phyloP scores from a whole-genome alignment of 192 early-diverging fungal species.

The Spizellomyces punctatus region DNA sequence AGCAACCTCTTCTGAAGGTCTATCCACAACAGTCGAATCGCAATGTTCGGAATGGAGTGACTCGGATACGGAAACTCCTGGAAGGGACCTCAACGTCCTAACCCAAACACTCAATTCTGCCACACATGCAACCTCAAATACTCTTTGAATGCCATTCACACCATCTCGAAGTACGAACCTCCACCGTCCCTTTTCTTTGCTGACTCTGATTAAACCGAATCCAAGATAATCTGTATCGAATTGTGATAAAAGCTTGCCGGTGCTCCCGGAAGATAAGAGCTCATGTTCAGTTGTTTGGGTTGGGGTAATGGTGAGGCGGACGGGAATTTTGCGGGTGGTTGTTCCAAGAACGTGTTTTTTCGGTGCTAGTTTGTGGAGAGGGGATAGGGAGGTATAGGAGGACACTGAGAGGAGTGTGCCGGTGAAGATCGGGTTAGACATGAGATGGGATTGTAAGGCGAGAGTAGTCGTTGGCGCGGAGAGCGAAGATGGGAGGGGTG shows the following conservation, averaged over 20 bases:
- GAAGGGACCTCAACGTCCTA: neutral
- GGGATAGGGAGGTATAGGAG: neutral
- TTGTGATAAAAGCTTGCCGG: neutral
- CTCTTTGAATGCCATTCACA: neutral
- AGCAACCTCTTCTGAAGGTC: neutral
- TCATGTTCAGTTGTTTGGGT: neutral
- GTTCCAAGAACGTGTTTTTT: neutral
- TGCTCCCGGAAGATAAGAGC: neutral
- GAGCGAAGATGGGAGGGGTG: no score
- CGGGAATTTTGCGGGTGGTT: neutral
- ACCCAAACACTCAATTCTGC: neutral
- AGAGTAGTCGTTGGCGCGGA: no score
- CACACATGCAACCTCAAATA: neutral
- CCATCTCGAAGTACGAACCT: neutral
- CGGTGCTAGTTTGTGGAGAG: neutral
- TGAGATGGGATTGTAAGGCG: no score
- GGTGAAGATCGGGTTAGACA: neutral
- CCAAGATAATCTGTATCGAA: neutral
- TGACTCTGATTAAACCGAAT: neutral
- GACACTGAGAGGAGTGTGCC: constrained; percentile 1
- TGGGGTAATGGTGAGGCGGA: neutral
- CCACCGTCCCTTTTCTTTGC: neutral
- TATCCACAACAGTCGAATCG: no score
- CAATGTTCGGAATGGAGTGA: no score
- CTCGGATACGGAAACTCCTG: neutral